These are phyloP conservation scores for Circinella minor DNA, from an alignment of 371 early-diverging fungal genomes.

Conservation along the genomic window DNA sequence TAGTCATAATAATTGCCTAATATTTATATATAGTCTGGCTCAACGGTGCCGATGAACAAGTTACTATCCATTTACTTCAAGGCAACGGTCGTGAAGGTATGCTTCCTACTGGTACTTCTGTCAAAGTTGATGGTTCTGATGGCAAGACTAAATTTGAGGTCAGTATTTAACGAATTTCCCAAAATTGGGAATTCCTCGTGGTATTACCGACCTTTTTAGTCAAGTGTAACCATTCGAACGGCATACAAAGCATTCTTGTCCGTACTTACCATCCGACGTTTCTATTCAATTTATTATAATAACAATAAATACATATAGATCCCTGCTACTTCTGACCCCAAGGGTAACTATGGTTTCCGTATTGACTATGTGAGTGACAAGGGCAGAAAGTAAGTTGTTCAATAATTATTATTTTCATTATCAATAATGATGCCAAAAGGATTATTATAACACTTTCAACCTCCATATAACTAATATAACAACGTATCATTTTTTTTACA, in stretches of 20 bases:
- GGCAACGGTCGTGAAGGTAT: conserved; percentile 17
- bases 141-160: conserved; percentile 16
- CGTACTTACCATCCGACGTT: conserved; percentile 8
- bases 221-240: background rate
- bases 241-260: conserved; percentile 7
- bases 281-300: background rate
- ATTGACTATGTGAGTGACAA: conserved; percentile 16
- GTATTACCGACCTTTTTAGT: background rate
- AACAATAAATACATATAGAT: conserved; percentile 2
- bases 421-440: too few species aligned
- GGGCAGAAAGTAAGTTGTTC: conserved; percentile 15
- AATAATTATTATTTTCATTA: too few species aligned
- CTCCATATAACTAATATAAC: too few species aligned
- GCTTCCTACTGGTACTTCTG: conserved; percentile 14
- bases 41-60: conserved; percentile 14
- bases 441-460: too few species aligned
- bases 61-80: conserved; percentile 16
- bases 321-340: conserved; percentile 10
- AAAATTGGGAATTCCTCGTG: background rate
- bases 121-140: conserved; percentile 18
- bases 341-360: conserved; percentile 17
- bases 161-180: background rate
- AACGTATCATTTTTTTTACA: too few species aligned
- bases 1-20: too few species aligned
- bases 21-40: conserved; percentile 13